Conservation (phyloP, 768 basidiomycete species). For the Mycena chlorophos region DNA sequence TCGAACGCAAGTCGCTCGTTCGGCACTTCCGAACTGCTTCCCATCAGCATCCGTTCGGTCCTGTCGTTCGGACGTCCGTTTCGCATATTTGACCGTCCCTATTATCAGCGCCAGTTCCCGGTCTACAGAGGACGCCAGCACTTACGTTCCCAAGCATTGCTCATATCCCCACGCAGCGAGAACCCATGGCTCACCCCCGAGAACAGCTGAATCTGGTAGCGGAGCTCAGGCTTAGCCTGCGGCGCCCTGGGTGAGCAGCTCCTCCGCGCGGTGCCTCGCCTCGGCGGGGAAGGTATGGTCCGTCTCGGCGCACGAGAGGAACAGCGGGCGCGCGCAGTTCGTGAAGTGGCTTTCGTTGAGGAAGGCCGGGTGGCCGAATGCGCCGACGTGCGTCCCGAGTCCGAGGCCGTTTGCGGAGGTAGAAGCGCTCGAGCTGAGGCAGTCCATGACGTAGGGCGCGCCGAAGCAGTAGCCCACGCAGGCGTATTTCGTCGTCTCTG, state of each 20-base stretch:
- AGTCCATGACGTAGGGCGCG: conserved; percentile 40
- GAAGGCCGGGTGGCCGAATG: conserved; percentile 43
- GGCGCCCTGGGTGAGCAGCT: conserved; percentile 34
- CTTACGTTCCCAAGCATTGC: conserved; percentile 20
- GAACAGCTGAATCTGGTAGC: conserved; percentile 39
- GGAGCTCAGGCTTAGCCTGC: not conserved
- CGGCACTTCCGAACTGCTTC: too few species aligned
- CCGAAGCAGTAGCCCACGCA: conserved; percentile 43
- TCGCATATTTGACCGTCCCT: too few species aligned
- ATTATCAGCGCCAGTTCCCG: too few species aligned
- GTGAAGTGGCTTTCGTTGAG: conserved; percentile 34
- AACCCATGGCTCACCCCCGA: conserved; percentile 34
- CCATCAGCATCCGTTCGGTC: too few species aligned
- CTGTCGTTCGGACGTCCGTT: too few species aligned
- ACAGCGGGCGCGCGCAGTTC: conserved; percentile 39
- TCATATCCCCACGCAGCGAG: conserved; percentile 22
- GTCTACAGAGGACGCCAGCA: too few species aligned
- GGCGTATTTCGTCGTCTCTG: conserved; percentile 19
- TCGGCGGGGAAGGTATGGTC: conserved; percentile 41
- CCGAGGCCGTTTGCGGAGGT: too few species aligned
- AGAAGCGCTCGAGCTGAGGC: conserved; percentile 20
- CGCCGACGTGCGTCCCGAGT: conserved; percentile 24
- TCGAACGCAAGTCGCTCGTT: too few species aligned
- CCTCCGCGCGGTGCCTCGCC: conserved; percentile 41
- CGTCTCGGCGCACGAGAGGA: conserved; percentile 43